These are phyloP conservation scores for Wickerhamiella dianesei DNA, from an alignment of 805 yeast genomes.

Conservation along the genomic window DNA sequence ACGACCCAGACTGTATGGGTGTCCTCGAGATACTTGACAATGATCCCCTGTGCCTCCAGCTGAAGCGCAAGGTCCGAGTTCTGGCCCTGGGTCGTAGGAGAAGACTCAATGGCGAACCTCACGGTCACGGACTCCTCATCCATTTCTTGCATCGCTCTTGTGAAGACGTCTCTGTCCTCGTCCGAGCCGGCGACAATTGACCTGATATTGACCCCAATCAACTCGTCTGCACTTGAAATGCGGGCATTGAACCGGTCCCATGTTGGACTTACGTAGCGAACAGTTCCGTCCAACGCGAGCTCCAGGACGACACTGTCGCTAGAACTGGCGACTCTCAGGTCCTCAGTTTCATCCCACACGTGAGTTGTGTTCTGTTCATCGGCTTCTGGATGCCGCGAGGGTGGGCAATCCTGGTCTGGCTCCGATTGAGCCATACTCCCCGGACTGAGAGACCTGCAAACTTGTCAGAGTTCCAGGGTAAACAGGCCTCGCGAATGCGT, in stretches of 20 bases:
- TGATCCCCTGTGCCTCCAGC: slow-evolving; percentile 86
- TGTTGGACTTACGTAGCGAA: slow-evolving; percentile 57
- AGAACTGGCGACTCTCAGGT: slow-evolving; percentile 19
- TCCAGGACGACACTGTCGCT: slow-evolving; percentile 59
- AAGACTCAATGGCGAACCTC: slow-evolving; percentile 6
- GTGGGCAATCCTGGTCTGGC: not conserved
- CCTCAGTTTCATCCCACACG: slow-evolving; percentile 11
- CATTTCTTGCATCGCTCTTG: slow-evolving; percentile 21
- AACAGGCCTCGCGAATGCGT: too few relatives aligned
- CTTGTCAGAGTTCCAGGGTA: too few relatives aligned
- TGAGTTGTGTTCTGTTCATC: not conserved
- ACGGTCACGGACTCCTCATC: slow-evolving; percentile 11
- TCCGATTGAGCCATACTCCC: not conserved
- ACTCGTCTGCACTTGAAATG: slow-evolving; percentile 31
- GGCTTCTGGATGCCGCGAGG: not conserved
- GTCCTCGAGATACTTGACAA: slow-evolving; percentile 43
- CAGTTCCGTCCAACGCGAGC: slow-evolving; percentile 62
- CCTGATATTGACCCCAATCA: slow-evolving; percentile 18
- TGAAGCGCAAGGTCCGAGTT: not conserved
- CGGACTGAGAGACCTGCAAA: too few relatives aligned
- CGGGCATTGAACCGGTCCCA: slow-evolving; percentile 41
- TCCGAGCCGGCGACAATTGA: slow-evolving; percentile 19
- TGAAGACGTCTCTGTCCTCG: slow-evolving; percentile 18
- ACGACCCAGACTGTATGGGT: slow-evolving; percentile 73
- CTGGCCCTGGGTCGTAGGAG: not conserved